Evolutionary conservation across 176 grass and related monocot species (phyloP).

Genomic region (Aegilops umbellulata): DNA sequence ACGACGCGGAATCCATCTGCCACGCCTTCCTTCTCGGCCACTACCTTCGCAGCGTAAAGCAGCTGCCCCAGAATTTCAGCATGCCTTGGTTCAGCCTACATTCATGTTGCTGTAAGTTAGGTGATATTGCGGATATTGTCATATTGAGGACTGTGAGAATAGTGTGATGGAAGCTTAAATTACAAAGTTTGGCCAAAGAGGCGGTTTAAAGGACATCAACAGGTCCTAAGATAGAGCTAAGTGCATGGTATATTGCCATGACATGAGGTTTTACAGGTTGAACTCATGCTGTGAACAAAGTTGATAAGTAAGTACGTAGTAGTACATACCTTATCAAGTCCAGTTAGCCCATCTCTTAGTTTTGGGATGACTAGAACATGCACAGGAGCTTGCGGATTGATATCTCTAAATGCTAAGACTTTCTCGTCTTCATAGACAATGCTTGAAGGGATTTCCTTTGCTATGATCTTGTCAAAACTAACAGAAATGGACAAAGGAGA

Average conservation of each 20-base stretch:
- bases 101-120: neutral
- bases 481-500: constrained; percentile 11
- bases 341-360: constrained; percentile 68
- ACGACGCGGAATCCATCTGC: constrained; percentile 66
- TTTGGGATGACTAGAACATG: constrained; percentile 90
- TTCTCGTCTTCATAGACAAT: constrained; percentile 92
- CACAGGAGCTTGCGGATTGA: constrained; percentile 87
- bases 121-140: too few species aligned
- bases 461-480: constrained; percentile 97
- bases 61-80: constrained; percentile 73
- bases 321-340: constrained; percentile 60
- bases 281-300: neutral
- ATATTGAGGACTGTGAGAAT: neutral
- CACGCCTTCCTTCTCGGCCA: constrained; percentile 89
- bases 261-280: neutral
- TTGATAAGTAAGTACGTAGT: neutral
- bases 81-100: constrained; percentile 84
- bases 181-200: too few species aligned
- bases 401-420: constrained; percentile 85
- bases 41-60: constrained; percentile 74
- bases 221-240: neutral
- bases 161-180: too few species aligned
- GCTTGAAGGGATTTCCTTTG: constrained; percentile 79
- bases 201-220: neutral
- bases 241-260: neutral